Conservation (phyloP, 371 early-diverging fungal genomes). For the Mortierella sp. region DNA sequence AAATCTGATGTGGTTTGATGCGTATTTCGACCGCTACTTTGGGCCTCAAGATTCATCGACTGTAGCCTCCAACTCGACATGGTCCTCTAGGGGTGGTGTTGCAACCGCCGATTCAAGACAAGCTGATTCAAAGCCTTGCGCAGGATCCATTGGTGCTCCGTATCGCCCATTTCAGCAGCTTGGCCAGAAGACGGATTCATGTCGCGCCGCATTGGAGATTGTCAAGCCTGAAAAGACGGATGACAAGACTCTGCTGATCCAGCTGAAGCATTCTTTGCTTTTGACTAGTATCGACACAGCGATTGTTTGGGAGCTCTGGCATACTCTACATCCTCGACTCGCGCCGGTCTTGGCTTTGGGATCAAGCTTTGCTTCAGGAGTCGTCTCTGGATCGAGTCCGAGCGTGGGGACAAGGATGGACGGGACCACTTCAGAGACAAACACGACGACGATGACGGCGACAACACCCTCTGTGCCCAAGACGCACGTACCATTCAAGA, state of each 20-base stretch:
- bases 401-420: not conserved
- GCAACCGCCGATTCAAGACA: not conserved
- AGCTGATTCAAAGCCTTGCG: not conserved
- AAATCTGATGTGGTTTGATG: constrained; percentile 47
- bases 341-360: not conserved
- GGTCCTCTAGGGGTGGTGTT: not conserved
- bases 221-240: constrained; percentile 23
- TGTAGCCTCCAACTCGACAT: not conserved
- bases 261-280: constrained; percentile 36
- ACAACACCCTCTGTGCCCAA: not conserved
- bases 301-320: constrained; percentile 44
- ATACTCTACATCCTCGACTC: constrained; percentile 18
- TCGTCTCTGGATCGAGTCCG: not conserved
- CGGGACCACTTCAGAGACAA: not conserved
- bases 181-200: not conserved
- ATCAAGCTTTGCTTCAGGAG: not conserved
- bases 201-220: not conserved
- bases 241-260: constrained; percentile 37
- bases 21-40: constrained; percentile 47
- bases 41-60: constrained; percentile 1
- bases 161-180: not conserved
- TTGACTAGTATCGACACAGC: constrained; percentile 26
- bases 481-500: constrained; percentile 39
- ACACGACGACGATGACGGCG: not conserved
- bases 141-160: not conserved